These are phyloP conservation scores for Grigorovia yakushimaensis DNA, from an alignment of 805 yeast species.

Conservation along the genomic window DNA sequence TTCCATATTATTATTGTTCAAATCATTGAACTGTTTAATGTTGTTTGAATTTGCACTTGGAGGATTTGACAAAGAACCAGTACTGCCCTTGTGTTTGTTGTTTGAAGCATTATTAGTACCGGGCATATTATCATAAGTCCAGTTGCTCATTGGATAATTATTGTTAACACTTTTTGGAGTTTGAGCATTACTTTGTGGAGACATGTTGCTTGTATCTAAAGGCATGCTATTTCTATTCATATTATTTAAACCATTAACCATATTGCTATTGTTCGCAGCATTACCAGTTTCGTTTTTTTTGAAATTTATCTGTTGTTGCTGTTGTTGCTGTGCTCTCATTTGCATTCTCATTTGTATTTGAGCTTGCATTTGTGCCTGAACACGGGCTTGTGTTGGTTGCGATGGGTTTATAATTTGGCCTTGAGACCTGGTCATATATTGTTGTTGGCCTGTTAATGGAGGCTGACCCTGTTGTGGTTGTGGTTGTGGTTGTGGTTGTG, in stretches of 20 bases:
- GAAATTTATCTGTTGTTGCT: not conserved
- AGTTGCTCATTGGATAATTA: not conserved
- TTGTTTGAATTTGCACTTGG: not conserved
- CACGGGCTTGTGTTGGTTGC: not conserved
- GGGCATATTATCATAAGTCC: not conserved
- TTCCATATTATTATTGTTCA: not conserved
- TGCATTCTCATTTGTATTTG: constrained; percentile 1
- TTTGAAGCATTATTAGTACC: too few species aligned
- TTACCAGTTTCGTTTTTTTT: not conserved
- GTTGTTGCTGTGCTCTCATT: not conserved
- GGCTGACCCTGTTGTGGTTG: not conserved
- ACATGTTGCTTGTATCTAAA: not conserved
- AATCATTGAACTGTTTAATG: not conserved
- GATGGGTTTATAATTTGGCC: not conserved
- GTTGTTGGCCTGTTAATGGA: not conserved
- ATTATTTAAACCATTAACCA: not conserved
- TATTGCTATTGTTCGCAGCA: not conserved
- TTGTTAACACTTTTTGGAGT: not conserved
- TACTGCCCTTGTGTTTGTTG: not conserved
- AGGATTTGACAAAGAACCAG: not conserved
- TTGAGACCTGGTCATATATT: not conserved
- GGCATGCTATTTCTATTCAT: not conserved
- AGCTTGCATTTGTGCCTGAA: constrained; percentile 1
- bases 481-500: not conserved
- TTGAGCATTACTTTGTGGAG: not conserved